Conservation (phyloP, 1,284 basidiomycete species). For the Trametes hirsuta region DNA sequence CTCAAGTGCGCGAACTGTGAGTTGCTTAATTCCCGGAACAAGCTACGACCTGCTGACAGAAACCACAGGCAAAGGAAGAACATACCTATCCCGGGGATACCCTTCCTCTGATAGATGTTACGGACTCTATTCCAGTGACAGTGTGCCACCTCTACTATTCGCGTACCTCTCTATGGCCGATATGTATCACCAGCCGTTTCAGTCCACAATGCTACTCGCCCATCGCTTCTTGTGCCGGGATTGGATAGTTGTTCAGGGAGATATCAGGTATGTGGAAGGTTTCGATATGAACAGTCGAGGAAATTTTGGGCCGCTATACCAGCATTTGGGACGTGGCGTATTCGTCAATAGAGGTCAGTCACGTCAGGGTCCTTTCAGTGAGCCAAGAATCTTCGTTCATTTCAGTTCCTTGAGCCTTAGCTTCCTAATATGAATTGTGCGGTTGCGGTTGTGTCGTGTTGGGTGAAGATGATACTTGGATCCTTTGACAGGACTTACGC, state of each 20-base stretch:
- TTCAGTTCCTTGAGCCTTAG: no score
- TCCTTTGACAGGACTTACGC: neutral
- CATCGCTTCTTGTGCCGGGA: neutral
- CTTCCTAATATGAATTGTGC: no score
- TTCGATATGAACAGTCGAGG: no score
- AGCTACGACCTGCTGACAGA: neutral
- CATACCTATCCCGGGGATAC: slow-evolving; percentile 39
- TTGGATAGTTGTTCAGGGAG: neutral
- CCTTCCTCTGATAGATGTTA: slow-evolving; percentile 16
- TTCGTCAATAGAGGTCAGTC: no score
- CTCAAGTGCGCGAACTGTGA: slow-evolving; percentile 47
- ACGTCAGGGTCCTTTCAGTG: no score
- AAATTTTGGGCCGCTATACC: no score
- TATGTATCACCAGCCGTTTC: slow-evolving; percentile 1
- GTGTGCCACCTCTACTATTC: neutral
- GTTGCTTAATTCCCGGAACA: slow-evolving; percentile 19
- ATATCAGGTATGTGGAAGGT: no score
- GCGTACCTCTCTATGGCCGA: neutral
- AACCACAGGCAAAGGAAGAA: slow-evolving; percentile 36
- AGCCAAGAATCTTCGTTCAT: no score
- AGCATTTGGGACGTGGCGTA: no score
- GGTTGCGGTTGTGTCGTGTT: no score
- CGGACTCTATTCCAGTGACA: neutral
- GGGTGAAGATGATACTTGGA: no score
- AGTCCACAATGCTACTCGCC: neutral